Conservation (phyloP, 352 stramenopile genomes). For the Globisporangium viniferum region DNA sequence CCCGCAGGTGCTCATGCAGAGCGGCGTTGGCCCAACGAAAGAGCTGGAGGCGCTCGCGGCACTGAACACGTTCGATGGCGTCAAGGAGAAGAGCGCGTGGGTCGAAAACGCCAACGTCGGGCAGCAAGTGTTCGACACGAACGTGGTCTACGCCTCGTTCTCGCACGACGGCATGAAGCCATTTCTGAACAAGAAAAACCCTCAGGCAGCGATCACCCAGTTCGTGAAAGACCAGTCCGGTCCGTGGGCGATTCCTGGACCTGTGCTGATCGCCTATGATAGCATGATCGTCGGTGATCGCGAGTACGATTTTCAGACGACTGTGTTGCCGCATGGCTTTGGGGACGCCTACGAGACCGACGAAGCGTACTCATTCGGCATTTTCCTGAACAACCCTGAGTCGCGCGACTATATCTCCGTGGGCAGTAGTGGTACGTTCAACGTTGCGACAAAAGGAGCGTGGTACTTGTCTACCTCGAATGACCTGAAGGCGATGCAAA, state of each 20-base stretch:
- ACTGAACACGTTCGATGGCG: constrained; percentile 9
- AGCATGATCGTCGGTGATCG: constrained; percentile 19
- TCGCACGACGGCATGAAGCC: constrained; percentile 17
- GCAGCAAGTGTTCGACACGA: constrained; percentile 21
- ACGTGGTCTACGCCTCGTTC: constrained; percentile 22
- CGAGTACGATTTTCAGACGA: constrained; percentile 29
- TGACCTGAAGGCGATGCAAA: constrained; percentile 57
- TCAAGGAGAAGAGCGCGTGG: constrained; percentile 21
- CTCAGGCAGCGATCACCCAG: constrained; percentile 16
- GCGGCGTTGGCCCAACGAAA: constrained; percentile 57
- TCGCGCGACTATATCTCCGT: constrained; percentile 23
- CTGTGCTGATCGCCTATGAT: constrained; percentile 30
- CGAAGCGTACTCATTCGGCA: constrained; percentile 19
- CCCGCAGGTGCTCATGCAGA: constrained; percentile 80
- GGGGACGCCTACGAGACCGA: constrained; percentile 18
- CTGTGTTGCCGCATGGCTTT: constrained; percentile 26
- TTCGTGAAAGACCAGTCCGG: constrained; percentile 23
- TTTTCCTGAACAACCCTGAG: constrained; percentile 29
- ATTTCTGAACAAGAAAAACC: constrained; percentile 21
- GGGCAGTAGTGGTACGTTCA: constrained; percentile 4
- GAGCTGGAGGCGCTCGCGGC: constrained; percentile 41
- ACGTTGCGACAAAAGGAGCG: constrained; percentile 6
- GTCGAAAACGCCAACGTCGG: constrained; percentile 18
- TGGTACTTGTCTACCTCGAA: constrained; percentile 39
- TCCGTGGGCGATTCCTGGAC: constrained; percentile 23